These are phyloP conservation scores for Aurifilum marmelostoma DNA, from an alignment of 2,329 filamentous ascomycete genomes.

Conservation along the genomic window DNA sequence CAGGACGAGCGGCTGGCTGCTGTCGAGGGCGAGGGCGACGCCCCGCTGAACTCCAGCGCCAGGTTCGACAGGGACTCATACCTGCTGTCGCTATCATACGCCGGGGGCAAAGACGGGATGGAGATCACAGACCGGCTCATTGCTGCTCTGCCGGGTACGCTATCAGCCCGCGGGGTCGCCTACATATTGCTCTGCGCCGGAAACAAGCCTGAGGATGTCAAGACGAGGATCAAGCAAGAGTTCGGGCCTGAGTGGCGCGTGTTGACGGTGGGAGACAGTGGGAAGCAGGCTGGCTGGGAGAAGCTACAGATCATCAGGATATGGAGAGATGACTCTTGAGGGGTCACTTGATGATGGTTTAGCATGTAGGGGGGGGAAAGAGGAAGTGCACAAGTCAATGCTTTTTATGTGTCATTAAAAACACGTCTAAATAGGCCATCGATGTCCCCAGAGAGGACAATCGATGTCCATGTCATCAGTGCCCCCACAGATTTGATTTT, in stretches of 20 bases:
- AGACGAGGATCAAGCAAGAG: conserved; percentile 54
- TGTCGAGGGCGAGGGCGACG: conserved; percentile 33
- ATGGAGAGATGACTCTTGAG: conserved; percentile 59
- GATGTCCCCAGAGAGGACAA: conserved; percentile 2
- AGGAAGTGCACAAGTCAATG: conserved; percentile 16
- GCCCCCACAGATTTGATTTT: conserved; percentile 12
- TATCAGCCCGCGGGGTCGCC: conserved; percentile 73
- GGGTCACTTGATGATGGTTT: neutral
- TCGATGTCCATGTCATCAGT: conserved; percentile 4
- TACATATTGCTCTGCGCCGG: conserved; percentile 90
- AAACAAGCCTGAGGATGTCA: conserved; percentile 81
- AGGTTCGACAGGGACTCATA: conserved; percentile 80
- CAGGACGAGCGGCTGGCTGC: conserved; percentile 42
- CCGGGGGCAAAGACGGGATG: conserved; percentile 90
- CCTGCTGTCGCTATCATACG: conserved; percentile 83
- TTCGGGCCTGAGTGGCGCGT: conserved; percentile 68
- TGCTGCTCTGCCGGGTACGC: conserved; percentile 64
- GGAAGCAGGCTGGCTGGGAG: conserved; percentile 91
- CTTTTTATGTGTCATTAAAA: conserved; percentile 17
- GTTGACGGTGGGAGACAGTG: conserved; percentile 79
- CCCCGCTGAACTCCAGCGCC: conserved; percentile 36
- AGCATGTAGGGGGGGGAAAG: conserved; percentile 1
- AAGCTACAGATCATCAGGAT: conserved; percentile 87
- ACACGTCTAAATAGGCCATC: conserved; percentile 7
- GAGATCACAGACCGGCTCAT: conserved; percentile 85